Conservation (phyloP, 1,139 yeast species). For the Candida smagusa region DNA sequence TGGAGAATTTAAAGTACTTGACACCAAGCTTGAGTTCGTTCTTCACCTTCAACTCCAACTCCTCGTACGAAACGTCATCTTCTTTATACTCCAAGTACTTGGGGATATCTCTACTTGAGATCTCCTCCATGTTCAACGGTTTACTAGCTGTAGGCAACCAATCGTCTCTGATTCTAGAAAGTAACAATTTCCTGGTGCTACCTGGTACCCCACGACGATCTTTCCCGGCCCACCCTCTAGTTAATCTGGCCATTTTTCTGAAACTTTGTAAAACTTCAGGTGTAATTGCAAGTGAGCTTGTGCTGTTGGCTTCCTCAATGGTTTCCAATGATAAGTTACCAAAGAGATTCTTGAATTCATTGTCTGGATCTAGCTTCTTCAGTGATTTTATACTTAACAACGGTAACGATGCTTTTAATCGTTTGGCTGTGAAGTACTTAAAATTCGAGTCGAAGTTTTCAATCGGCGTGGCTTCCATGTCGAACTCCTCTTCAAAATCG, state of each 20-base stretch:
- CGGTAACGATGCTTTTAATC: constrained; percentile 35
- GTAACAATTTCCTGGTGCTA: constrained; percentile 58
- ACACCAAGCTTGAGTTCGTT: constrained; percentile 49
- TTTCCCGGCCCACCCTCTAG: constrained; percentile 82
- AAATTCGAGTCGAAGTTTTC: constrained; percentile 38
- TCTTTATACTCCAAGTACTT: constrained; percentile 43
- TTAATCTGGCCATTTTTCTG: constrained; percentile 56
- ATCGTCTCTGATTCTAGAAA: constrained; percentile 75
- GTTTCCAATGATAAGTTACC: constrained; percentile 71
- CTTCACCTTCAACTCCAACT: constrained; percentile 35
- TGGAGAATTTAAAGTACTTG: constrained; percentile 51
- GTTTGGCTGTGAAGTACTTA: constrained; percentile 42
- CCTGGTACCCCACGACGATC: constrained; percentile 75
- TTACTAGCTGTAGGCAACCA: constrained; percentile 74
- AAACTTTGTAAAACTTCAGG: constrained; percentile 68
- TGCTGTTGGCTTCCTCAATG: constrained; percentile 69
- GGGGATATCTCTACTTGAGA: constrained; percentile 37
- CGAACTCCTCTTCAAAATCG: constrained; percentile 31
- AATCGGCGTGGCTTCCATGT: constrained; percentile 34
- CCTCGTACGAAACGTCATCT: constrained; percentile 26
- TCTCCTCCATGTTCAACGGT: constrained; percentile 61
- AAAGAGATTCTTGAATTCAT: constrained; percentile 69
- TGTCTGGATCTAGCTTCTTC: constrained; percentile 72
- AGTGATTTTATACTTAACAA: constrained; percentile 44
- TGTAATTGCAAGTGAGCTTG: constrained; percentile 54